phyloP scores from a whole-genome alignment of 345 rosid genomes.

The Rhizophora mangle region DNA sequence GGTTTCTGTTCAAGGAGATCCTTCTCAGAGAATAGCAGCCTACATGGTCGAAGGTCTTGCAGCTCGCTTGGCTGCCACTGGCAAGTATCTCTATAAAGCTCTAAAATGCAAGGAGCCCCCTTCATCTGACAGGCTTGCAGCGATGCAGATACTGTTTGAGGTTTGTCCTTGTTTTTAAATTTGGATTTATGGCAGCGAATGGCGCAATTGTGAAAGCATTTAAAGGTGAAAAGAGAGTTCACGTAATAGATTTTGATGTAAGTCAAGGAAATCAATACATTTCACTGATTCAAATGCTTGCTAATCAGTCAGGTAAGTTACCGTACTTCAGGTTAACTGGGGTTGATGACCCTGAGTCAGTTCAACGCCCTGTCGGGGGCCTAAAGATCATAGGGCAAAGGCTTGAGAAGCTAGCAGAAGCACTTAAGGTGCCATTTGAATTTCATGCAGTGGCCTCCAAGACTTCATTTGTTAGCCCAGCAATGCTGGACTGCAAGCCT shows the following conservation, averaged over 20 bases:
- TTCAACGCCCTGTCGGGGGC: constrained; percentile 82
- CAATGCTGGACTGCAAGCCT: constrained; percentile 51
- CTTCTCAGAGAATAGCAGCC: constrained; percentile 88
- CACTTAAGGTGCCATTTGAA: constrained; percentile 57
- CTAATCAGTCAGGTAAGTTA: constrained; percentile 41
- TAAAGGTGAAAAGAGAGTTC: constrained; percentile 67
- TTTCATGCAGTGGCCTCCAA: constrained; percentile 69
- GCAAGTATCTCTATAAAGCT: constrained; percentile 77
- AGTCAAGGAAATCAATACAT: constrained; percentile 96
- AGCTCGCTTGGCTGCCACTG: constrained; percentile 90
- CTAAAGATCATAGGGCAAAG: constrained; percentile 69
- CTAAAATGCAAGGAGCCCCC: constrained; percentile 98
- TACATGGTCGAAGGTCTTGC: constrained; percentile 99
- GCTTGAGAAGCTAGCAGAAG: constrained; percentile 73
- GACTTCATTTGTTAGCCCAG: constrained; percentile 68
- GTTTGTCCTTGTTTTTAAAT: constrained; percentile 96
- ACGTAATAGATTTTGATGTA: constrained; percentile 84
- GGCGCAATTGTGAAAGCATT: constrained; percentile 78
- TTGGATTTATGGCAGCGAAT: constrained; percentile 91
- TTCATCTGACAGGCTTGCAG: constrained; percentile 87
- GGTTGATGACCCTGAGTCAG: constrained; percentile 93
- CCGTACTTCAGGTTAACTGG: constrained; percentile 81
- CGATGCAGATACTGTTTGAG: constrained; percentile 97
- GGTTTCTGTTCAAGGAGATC: constrained; percentile 94
- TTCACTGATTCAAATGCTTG: constrained; percentile 67